phyloP scores from a whole-genome alignment of 495 filamentous ascomycete species.

The Podospora pseudopauciseta region DNA sequence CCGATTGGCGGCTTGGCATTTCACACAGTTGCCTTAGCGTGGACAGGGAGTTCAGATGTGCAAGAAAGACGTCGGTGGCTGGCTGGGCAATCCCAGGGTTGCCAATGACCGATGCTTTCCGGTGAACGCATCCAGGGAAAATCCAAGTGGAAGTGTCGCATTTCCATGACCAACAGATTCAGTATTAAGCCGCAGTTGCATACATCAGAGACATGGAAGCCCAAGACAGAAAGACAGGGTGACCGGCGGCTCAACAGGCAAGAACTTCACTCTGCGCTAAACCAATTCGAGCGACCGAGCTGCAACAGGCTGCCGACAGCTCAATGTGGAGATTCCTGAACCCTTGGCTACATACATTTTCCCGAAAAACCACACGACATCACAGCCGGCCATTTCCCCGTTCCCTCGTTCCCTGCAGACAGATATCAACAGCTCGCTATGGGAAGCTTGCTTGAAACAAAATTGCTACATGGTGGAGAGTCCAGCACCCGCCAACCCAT shows the following conservation, averaged over 20 bases:
- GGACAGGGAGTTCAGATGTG: neutral
- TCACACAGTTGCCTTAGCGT: neutral
- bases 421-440: neutral
- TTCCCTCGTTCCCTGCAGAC: neutral
- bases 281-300: neutral
- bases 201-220: no score
- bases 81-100: neutral
- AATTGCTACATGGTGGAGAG: neutral
- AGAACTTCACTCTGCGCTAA: neutral
- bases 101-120: neutral
- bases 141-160: neutral
- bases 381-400: neutral
- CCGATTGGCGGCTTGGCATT: conserved; percentile 1
- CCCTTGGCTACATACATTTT: neutral
- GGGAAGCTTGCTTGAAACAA: neutral
- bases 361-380: neutral
- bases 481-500: neutral
- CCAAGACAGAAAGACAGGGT: neutral
- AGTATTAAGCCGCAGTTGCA: no score
- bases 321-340: neutral
- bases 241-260: neutral
- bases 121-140: neutral
- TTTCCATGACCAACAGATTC: neutral
- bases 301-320: neutral
- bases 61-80: conserved; percentile 5